Evolutionary conservation across 768 basidiomycete genomes (phyloP).

Genomic region (Tricholoma terreum): DNA sequence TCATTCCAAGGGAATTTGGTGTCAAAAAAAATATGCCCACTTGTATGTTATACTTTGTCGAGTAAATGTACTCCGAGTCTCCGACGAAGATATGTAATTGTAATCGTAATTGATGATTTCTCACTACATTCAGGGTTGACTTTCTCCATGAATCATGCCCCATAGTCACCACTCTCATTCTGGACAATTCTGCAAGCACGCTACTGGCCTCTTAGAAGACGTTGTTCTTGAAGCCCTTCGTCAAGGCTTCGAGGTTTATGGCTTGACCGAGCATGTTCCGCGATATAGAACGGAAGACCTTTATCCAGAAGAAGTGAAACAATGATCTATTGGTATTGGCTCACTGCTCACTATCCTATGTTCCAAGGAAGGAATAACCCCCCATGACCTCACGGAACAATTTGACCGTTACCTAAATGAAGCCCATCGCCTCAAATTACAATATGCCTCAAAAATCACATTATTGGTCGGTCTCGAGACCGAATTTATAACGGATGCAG

Average conservation of each 20-base stretch:
- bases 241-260: slow-evolving; percentile 77
- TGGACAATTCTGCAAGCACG: slow-evolving; percentile 92
- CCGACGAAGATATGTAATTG: too few species aligned
- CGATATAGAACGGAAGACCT: slow-evolving; percentile 78
- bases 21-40: too few species aligned
- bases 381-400: slow-evolving; percentile 51
- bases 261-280: slow-evolving; percentile 91
- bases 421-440: slow-evolving; percentile 69
- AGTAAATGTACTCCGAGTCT: too few species aligned
- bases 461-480: slow-evolving; percentile 92
- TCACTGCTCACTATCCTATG: slow-evolving; percentile 1
- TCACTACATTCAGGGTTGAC: background rate
- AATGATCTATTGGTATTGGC: slow-evolving; percentile 1
- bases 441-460: slow-evolving; percentile 62
- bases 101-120: too few species aligned
- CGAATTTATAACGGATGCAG: slow-evolving; percentile 73
- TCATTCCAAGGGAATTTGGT: too few species aligned
- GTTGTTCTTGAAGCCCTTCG: slow-evolving; percentile 78
- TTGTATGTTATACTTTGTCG: too few species aligned
- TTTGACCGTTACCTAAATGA: slow-evolving; percentile 75
- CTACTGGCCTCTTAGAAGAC: slow-evolving; percentile 73
- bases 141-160: slow-evolving; percentile 35
- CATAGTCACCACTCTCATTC: slow-evolving; percentile 89
- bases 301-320: slow-evolving; percentile 91
- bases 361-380: slow-evolving; percentile 52